Evolutionary conservation across 768 basidiomycete species (phyloP).

Genomic region (Peribolospora kevripleyi): DNA sequence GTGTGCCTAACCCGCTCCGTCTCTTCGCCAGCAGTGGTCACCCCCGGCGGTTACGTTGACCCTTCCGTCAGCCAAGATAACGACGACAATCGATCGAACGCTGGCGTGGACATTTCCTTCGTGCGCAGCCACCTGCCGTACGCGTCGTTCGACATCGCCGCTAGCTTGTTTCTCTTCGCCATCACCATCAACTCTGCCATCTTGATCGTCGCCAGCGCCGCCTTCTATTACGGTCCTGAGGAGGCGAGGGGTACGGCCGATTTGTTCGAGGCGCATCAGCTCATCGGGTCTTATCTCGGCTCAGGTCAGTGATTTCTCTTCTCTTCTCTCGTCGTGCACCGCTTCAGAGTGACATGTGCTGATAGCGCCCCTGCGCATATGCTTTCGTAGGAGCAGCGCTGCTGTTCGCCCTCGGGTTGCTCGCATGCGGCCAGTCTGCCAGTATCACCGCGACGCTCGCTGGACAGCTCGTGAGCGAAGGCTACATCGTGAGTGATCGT

Average conservation of each 20-base stretch:
- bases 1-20: too few relatives aligned
- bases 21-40: too few relatives aligned
- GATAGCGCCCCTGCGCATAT: background rate
- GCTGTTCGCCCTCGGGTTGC: slow-evolving; percentile 66
- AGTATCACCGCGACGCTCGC: slow-evolving; percentile 72
- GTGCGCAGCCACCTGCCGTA: slow-evolving; percentile 40
- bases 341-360: too few relatives aligned
- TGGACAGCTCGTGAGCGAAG: slow-evolving; percentile 15
- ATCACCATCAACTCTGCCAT: slow-evolving; percentile 77
- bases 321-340: background rate
- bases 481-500: slow-evolving; percentile 74
- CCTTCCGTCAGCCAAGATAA: too few relatives aligned
- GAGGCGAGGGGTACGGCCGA: slow-evolving; percentile 27
- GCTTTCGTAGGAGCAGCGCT: slow-evolving; percentile 40
- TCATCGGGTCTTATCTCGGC: slow-evolving; percentile 45
- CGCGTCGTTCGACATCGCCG: slow-evolving; percentile 38
- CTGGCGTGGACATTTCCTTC: too few relatives aligned
- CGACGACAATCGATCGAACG: too few relatives aligned
- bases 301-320: slow-evolving; percentile 25
- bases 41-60: too few relatives aligned
- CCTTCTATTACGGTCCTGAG: slow-evolving; percentile 37
- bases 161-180: slow-evolving; percentile 50
- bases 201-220: slow-evolving; percentile 53
- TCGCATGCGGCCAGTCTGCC: slow-evolving; percentile 70
- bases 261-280: slow-evolving; percentile 57